Percentiles rank a stretch among this genome's conserved stretches.
Conservation (phyloP, 1,284 basidiomycete species). For the Kwoniella shivajii region DNA sequence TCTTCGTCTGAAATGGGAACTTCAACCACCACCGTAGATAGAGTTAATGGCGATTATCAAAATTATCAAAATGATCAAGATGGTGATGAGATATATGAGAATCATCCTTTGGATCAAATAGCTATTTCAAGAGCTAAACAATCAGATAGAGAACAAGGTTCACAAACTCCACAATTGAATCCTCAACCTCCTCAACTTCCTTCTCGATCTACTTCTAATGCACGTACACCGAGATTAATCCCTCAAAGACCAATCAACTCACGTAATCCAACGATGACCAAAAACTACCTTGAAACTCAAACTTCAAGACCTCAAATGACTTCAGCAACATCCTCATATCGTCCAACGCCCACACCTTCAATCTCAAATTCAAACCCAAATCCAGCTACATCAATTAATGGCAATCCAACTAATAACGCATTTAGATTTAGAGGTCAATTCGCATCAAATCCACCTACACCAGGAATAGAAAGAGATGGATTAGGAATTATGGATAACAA, state of each 20-base stretch:
- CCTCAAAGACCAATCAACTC: too few relatives aligned
- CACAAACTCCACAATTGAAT: too few relatives aligned
- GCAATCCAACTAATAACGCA: slow-evolving; percentile 15
- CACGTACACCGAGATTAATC: too few relatives aligned
- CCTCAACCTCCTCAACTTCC: too few relatives aligned
- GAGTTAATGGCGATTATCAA: background rate
- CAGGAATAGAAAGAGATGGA: slow-evolving; percentile 8
- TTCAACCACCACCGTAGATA: background rate
- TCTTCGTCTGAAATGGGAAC: slow-evolving; percentile 1
- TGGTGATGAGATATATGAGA: background rate
- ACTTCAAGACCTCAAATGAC: slow-evolving; percentile 1
- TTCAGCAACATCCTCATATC: background rate
- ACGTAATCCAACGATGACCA: too few relatives aligned
- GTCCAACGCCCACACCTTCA: too few relatives aligned
- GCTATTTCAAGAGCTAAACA: background rate
- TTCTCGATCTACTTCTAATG: too few relatives aligned
- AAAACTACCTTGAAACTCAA: background rate
- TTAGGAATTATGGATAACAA: background rate
- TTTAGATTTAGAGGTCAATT: slow-evolving; percentile 27
- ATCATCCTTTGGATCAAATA: background rate
- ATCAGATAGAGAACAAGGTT: slow-evolving; percentile 2
- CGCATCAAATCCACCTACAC: slow-evolving; percentile 14
- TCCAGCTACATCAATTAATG: background rate
- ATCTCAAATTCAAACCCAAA: background rate
- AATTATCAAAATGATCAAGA: background rate